Evolutionary conservation across 164 flowering plant genomes (phyloP).

Genomic region (Santalum album): DNA sequence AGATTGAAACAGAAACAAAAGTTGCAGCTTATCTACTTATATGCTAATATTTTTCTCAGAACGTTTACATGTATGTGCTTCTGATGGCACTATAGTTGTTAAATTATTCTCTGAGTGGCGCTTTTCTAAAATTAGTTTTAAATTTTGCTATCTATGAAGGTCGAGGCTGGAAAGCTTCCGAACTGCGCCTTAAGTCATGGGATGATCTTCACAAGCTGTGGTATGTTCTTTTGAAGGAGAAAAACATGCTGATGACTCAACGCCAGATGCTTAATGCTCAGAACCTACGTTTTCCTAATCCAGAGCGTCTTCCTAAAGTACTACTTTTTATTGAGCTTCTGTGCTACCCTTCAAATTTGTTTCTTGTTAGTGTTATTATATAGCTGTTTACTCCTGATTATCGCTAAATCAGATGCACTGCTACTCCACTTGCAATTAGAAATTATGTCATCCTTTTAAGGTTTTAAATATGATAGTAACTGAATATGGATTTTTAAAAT

Average conservation of each 20-base stretch:
- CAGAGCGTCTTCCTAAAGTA: slow-evolving; percentile 93
- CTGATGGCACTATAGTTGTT: too few relatives aligned
- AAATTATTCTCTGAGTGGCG: not conserved
- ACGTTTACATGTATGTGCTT: too few relatives aligned
- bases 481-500: too few relatives aligned
- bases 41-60: too few relatives aligned
- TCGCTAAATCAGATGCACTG: too few relatives aligned
- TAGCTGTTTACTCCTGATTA: too few relatives aligned
- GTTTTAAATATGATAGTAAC: too few relatives aligned
- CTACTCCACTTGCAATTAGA: too few relatives aligned
- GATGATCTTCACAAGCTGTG: slow-evolving; percentile 89
- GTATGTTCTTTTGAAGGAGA: slow-evolving; percentile 92
- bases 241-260: slow-evolving; percentile 95
- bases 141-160: slow-evolving; percentile 27
- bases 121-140: not conserved
- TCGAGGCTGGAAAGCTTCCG: slow-evolving; percentile 94
- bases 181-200: slow-evolving; percentile 89
- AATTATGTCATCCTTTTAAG: too few relatives aligned
- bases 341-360: not conserved
- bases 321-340: slow-evolving; percentile 1
- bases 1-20: too few relatives aligned
- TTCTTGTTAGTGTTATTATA: not conserved
- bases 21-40: too few relatives aligned
- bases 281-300: slow-evolving; percentile 82
- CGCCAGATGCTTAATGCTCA: slow-evolving; percentile 91